phyloP scores from a whole-genome alignment of 139 green algal species.

The Nannochloris sp. region DNA sequence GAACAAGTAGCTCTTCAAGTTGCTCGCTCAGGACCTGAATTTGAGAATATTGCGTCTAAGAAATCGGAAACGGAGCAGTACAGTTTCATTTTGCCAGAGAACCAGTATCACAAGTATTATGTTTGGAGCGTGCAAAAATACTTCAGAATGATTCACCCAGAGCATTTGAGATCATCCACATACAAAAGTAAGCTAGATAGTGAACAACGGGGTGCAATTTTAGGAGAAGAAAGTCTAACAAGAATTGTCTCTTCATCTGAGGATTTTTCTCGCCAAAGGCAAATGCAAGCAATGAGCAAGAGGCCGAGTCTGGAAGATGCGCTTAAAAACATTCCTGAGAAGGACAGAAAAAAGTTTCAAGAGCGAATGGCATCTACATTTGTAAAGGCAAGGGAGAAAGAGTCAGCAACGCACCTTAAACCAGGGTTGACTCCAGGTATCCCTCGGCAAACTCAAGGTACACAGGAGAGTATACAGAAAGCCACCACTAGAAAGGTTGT shows the following conservation, averaged over 20 bases:
- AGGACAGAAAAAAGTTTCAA: slow-evolving; percentile 44
- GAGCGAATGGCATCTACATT: slow-evolving; percentile 47
- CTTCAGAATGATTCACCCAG: slow-evolving; percentile 1
- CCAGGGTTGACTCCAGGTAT: background rate
- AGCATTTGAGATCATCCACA: background rate
- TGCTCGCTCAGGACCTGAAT: slow-evolving; percentile 64
- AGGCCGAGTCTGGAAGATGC: slow-evolving; percentile 5
- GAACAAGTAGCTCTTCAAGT: slow-evolving; percentile 72
- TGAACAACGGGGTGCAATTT: slow-evolving; percentile 52
- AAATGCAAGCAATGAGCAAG: background rate
- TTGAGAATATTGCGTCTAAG: slow-evolving; percentile 65
- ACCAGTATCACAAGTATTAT: slow-evolving; percentile 3
- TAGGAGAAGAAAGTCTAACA: slow-evolving; percentile 53
- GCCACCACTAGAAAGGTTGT: slow-evolving; percentile 2
- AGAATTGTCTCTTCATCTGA: background rate
- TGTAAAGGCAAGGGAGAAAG: slow-evolving; percentile 38
- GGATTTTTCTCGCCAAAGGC: background rate
- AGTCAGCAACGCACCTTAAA: too few relatives aligned
- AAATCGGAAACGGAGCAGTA: too few relatives aligned
- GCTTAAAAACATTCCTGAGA: slow-evolving; percentile 30
- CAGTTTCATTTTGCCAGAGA: background rate
- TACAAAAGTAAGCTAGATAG: slow-evolving; percentile 30
- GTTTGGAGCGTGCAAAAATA: background rate
- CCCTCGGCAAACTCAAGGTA: background rate
- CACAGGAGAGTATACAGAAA: background rate